Base-by-base conservation (phyloP, 2,329 filamentous ascomycete species). In the Aureobasidium melanogenum region DNA sequence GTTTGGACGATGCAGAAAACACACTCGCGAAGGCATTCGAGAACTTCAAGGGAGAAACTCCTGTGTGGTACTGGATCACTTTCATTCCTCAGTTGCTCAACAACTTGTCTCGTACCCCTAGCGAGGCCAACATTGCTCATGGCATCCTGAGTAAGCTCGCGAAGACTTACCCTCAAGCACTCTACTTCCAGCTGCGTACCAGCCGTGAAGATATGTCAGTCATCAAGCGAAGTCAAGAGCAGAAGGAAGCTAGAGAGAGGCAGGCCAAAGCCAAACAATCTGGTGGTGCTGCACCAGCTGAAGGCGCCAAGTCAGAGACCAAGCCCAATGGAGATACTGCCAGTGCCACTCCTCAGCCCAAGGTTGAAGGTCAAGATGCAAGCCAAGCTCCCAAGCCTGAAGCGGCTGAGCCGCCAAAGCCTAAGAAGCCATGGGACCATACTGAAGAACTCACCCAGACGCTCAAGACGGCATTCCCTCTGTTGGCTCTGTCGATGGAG, bases 51-150 rank as follows among this genome's bases (percentile, higher is more conserved):
- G 94, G 94, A 56, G 95, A 99, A 68, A 96, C 91, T 2, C 91
- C 92, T 0, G 91, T 96, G 14, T 99, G 94, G 94, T 99, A 97
- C 76, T 99, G 94, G 94, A 97, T 97, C 67, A 97, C 93, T 0
- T 99, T 96, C 73, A 97, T 99, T 65, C 94, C 94, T 19, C 94
- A 99, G 74, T 82, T 99, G 44, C 84, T 99, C 34, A 93, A 91
- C 46, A 94, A 93, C 57, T 81, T 99, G 55, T 90, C 89, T 2
- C 88, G 97, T 15, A 70, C 68, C 70, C 92, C 93, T 68, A 68
- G 68, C 32, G 95, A 99, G 74, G 93, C 91, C 14, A 85, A 86
- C 5, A 88, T 95, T 51, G 89, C 93, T 47, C 88, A 94, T 71
- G 84, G 85, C 55, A 90, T 99, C 54, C 82, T 99, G 19, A 83